These are phyloP conservation scores for Leccinum subatratum DNA, from an alignment of 1,284 basidiomycete species.

Conservation along the genomic window DNA sequence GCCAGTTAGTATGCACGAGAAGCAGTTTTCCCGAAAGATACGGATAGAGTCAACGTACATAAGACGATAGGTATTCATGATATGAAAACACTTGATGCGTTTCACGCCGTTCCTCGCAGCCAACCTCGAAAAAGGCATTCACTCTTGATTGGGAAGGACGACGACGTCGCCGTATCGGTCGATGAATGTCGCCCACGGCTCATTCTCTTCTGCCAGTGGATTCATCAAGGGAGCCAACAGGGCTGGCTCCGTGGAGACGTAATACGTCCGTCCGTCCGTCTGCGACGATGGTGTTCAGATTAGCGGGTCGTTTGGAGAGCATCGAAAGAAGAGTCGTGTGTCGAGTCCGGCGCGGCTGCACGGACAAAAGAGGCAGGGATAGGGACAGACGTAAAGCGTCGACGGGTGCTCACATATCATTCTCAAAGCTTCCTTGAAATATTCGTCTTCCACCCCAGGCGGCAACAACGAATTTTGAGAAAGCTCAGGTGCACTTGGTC, in stretches of 20 bases:
- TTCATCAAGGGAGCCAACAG: conserved; percentile 62
- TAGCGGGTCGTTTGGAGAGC: conserved; percentile 66
- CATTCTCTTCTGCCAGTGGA: conserved; percentile 24
- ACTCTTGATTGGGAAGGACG: conserved; percentile 70
- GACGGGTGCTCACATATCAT: too few species aligned
- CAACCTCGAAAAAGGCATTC: conserved; percentile 81
- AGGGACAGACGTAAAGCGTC: too few species aligned
- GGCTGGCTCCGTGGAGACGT: conserved; percentile 73
- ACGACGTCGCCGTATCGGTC: conserved; percentile 81
- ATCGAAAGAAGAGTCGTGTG: conserved; percentile 65
- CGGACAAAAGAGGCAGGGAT: background rate
- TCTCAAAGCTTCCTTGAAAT: too few species aligned
- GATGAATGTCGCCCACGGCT: conserved; percentile 66
- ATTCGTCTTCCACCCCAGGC: too few species aligned
- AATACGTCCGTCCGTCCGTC: conserved; percentile 67
- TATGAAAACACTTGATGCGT: conserved; percentile 87
- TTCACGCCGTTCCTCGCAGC: conserved; percentile 71
- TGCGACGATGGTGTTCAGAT: conserved; percentile 72
- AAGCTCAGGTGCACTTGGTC: too few species aligned
- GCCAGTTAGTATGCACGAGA: background rate
- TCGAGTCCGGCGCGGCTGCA: conserved; percentile 67
- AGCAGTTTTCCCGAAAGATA: background rate
- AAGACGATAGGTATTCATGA: conserved; percentile 67
- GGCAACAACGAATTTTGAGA: too few species aligned
- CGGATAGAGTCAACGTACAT: conserved; percentile 40